Evolutionary conservation across 2,329 filamentous ascomycete genomes (phyloP).

Genomic region (Graphilbum fragrans): DNA sequence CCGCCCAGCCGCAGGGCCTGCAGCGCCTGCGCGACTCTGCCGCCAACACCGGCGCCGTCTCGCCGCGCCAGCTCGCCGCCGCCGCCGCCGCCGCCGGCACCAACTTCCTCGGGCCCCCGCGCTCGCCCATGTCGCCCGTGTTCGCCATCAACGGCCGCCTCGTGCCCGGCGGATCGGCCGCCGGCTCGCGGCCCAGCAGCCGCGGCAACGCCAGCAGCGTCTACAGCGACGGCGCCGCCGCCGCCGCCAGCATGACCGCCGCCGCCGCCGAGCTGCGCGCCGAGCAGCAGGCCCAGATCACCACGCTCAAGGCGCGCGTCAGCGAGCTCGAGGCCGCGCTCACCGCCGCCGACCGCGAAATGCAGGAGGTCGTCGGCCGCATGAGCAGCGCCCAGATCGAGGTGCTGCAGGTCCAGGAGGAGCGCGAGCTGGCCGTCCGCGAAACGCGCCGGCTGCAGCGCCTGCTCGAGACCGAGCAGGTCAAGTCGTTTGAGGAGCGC

Average conservation of each 20-base stretch:
- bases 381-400: conserved; percentile 80
- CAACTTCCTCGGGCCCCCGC: conserved; percentile 16
- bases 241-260: background rate
- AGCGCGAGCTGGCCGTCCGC: conserved; percentile 61
- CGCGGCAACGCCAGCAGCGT: conserved; percentile 26
- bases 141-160: conserved; percentile 28
- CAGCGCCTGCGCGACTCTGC: conserved; percentile 52
- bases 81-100: background rate
- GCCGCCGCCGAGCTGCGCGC: conserved; percentile 30
- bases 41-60: background rate
- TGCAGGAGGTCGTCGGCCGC: conserved; percentile 70
- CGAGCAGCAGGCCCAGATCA: conserved; percentile 61
- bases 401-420: conserved; percentile 65
- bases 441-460: conserved; percentile 59
- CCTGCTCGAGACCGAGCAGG: conserved; percentile 52
- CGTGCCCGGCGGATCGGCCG: conserved; percentile 3
- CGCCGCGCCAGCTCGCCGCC: background rate
- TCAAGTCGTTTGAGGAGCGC: conserved; percentile 34
- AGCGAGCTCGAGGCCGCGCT: conserved; percentile 76
- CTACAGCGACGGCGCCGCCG: background rate
- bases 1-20: conserved; percentile 66
- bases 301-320: conserved; percentile 65
- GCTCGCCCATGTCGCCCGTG: conserved; percentile 50
- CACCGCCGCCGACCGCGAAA: conserved; percentile 62
- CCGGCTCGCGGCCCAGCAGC: conserved; percentile 11